Evolutionary conservation across 2,329 filamentous ascomycete species (phyloP).

Genomic region (Allantophomopsis cytisporea): DNA sequence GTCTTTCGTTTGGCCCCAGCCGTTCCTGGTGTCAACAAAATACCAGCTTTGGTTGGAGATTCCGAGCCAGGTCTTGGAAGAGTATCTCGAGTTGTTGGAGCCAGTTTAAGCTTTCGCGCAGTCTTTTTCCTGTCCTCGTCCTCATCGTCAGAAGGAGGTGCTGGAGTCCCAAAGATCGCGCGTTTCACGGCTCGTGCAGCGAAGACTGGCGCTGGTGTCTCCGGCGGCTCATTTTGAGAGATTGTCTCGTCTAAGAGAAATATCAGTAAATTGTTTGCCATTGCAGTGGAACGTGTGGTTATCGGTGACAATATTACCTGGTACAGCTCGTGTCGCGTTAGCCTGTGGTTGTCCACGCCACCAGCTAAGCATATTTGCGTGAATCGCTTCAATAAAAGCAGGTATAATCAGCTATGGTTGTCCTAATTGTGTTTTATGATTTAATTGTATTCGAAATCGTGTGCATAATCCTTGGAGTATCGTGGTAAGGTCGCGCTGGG

Average conservation of each 20-base stretch:
- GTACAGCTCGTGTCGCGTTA: neutral
- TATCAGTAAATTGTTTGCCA: neutral
- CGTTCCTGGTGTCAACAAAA: conserved; percentile 50
- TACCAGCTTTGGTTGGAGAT: conserved; percentile 27
- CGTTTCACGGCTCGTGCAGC: conserved; percentile 51
- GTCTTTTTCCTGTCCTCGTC: neutral
- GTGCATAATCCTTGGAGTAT: too few species aligned
- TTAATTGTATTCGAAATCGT: too few species aligned
- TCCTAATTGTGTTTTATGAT: too few species aligned
- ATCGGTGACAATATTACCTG: neutral
- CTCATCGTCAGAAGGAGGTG: conserved; percentile 1
- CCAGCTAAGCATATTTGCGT: neutral
- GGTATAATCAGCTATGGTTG: too few species aligned
- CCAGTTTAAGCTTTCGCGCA: conserved; percentile 3
- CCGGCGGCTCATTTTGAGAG: conserved; percentile 32
- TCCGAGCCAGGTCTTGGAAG: conserved; percentile 9
- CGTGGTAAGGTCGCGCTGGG: too few species aligned
- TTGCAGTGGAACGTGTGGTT: neutral
- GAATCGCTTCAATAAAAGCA: too few species aligned
- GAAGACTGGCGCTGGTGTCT: conserved; percentile 54
- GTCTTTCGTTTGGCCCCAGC: conserved; percentile 46
- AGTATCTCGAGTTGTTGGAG: conserved; percentile 2
- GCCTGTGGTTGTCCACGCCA: neutral
- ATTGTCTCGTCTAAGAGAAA: neutral
- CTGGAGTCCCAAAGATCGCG: conserved; percentile 47